Conservation (phyloP, 148 eudicot species). For the Nepenthes gracilis region DNA sequence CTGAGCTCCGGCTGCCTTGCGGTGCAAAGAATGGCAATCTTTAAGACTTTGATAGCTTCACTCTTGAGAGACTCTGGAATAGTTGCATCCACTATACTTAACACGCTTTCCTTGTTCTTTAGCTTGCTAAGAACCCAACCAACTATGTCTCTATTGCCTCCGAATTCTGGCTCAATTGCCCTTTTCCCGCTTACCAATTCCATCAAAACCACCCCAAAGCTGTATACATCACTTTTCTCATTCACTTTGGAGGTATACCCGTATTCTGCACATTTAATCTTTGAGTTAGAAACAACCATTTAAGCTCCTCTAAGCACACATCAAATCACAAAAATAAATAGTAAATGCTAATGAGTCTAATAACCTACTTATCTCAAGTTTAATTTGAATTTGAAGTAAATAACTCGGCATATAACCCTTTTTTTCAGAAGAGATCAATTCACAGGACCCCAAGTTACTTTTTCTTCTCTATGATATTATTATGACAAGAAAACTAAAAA, state of each 20-base stretch:
- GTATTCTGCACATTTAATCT: slow-evolving; percentile 41
- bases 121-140: slow-evolving; percentile 66
- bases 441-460: too few species aligned
- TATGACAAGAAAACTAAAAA: too few species aligned
- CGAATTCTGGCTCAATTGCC: slow-evolving; percentile 75
- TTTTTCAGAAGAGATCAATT: too few species aligned
- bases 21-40: slow-evolving; percentile 72
- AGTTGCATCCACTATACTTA: slow-evolving; percentile 48
- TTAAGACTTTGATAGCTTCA: slow-evolving; percentile 62
- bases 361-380: too few species aligned
- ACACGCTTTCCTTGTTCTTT: slow-evolving; percentile 45
- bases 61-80: slow-evolving; percentile 33
- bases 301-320: too few species aligned
- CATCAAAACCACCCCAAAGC: slow-evolving; percentile 97
- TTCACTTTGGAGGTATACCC: slow-evolving; percentile 76
- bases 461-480: too few species aligned
- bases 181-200: slow-evolving; percentile 83
- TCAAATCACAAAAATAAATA: too few species aligned
- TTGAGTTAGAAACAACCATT: not conserved
- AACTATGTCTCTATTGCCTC: slow-evolving; percentile 65
- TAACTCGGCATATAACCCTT: too few species aligned
- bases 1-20: slow-evolving; percentile 44
- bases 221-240: slow-evolving; percentile 86
- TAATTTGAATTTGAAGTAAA: too few species aligned
- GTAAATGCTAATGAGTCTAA: too few species aligned